Base-by-base conservation (phyloP, 768 basidiomycete genomes). In the Gyrodon lividus region DNA sequence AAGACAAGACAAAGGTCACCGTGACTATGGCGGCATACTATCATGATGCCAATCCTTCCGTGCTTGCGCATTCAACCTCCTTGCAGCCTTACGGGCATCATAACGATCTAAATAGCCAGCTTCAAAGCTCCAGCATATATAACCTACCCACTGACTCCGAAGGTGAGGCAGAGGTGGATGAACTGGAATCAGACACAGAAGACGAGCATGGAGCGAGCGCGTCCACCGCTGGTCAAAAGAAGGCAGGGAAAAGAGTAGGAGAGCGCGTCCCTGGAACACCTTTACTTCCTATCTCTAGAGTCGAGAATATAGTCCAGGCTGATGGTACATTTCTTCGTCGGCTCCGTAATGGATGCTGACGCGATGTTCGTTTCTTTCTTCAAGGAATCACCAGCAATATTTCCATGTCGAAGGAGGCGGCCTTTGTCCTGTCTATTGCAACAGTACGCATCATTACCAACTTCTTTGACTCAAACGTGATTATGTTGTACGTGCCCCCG, bases 221-320 rank as follows among this genome's bases (percentile, higher is more conserved):
- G 53, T 69, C 67, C 24, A 31, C 48, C 19, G 38, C 57, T 19
- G 19, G 56, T 41, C 57, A 67, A 46, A 69, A 67, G 56, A 63
- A 60, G 26, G 53, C 52, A 10, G 69, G 63, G 33, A 66, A 64
- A 59, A 59, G 58, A 47, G 43, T 56, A 39, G 67, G 67, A 43
- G 72, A 73, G 51, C 82, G 86, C 56, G 69, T 74, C 20, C 81
- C 81, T 1, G 90, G 89, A 22, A 81, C 86, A 40, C 83, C 82
- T 5, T 69, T 87, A 3, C 71, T 92, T 30, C 89, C 90, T 14
- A 72, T 80, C 31, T 67, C 78, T 34, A 79, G 82, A 56, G 66
- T 94, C 35, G 87, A 92, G 68, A 85, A 80, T 62, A 90, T 92
- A 59, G 74, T 90, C 37, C 83, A 90, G 61, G 84, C 87, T 12